Evolutionary conservation across 2,329 filamentous ascomycete genomes (phyloP).

Genomic region (Microsporum ferrugineum): DNA sequence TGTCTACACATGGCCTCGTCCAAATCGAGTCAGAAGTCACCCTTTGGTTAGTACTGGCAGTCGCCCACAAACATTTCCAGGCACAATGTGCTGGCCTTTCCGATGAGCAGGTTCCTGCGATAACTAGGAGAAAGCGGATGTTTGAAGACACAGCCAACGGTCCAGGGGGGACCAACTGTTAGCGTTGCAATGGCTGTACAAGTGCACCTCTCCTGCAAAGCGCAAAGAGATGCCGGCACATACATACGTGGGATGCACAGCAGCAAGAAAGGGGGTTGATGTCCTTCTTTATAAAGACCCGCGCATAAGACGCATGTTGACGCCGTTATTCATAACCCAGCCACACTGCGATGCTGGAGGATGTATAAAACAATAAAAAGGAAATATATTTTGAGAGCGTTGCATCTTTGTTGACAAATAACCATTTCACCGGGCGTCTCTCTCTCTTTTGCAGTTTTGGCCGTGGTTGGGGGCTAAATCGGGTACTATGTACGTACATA

Average conservation of each 20-base stretch:
- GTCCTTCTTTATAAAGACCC: neutral
- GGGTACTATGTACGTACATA: neutral
- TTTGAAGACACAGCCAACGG: neutral
- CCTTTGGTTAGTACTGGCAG: neutral
- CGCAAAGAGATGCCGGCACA: neutral
- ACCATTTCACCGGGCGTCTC: neutral
- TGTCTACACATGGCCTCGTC: neutral
- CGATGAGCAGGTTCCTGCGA: neutral
- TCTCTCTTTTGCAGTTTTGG: neutral
- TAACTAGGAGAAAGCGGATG: neutral
- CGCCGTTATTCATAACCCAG: neutral
- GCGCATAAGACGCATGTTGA: neutral
- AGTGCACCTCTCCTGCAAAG: neutral
- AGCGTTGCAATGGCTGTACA: neutral
- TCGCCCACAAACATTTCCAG: neutral
- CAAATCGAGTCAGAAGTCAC: neutral
- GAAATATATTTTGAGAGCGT: neutral
- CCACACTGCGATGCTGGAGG: neutral
- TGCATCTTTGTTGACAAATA: neutral
- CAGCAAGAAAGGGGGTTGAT: neutral
- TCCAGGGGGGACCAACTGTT: neutral
- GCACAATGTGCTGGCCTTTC: neutral
- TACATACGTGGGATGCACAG: neutral
- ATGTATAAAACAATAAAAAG: neutral
- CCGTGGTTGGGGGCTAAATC: neutral